Percentiles rank a stretch among this genome's conserved stretches.
These are phyloP conservation scores for Cryphonectria naterciae DNA, from an alignment of 2,329 filamentous ascomycete genomes.

Conservation along the genomic window DNA sequence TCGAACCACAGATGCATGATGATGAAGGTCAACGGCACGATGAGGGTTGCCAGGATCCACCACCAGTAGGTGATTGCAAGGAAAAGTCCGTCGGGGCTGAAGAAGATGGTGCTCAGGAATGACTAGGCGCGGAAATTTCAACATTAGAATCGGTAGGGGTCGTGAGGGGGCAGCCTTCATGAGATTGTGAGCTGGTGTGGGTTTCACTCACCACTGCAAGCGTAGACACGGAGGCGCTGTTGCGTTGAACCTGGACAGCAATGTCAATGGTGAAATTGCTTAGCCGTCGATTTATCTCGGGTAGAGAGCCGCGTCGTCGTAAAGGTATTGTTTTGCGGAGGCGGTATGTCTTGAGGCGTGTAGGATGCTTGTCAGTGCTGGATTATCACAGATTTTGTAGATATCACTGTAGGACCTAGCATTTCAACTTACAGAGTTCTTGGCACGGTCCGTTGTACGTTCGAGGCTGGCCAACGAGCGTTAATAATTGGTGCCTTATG, in stretches of 20 bases:
- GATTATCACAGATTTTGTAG: no score
- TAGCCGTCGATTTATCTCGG: slow-evolving; percentile 26
- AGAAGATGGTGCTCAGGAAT: slow-evolving; percentile 29
- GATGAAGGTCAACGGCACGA: slow-evolving; percentile 26
- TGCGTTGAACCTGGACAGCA: slow-evolving; percentile 27
- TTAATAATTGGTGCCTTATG: background rate
- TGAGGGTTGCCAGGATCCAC: slow-evolving; percentile 28
- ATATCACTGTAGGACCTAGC: no score
- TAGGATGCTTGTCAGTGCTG: background rate
- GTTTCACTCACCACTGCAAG: slow-evolving; percentile 19
- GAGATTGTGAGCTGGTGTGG: background rate
- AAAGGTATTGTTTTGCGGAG: slow-evolving; percentile 28
- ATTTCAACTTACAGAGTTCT: slow-evolving; percentile 17
- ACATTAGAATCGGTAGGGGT: background rate
- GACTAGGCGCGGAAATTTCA: background rate
- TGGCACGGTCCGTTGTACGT: slow-evolving; percentile 24
- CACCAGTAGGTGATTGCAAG: slow-evolving; percentile 29
- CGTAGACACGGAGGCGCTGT: slow-evolving; percentile 26
- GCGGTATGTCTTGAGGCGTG: slow-evolving; percentile 21
- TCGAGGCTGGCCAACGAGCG: slow-evolving; percentile 8
- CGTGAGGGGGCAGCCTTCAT: background rate
- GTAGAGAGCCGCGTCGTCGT: slow-evolving; percentile 24
- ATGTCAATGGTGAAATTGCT: slow-evolving; percentile 29
- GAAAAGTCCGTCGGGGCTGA: slow-evolving; percentile 28
- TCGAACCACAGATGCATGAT: slow-evolving; percentile 28